Percentiles rank a stretch among this genome's conserved stretches.
Conservation (phyloP, 2,329 filamentous ascomycete species). For the Cephalotrichum gorgonifer region DNA sequence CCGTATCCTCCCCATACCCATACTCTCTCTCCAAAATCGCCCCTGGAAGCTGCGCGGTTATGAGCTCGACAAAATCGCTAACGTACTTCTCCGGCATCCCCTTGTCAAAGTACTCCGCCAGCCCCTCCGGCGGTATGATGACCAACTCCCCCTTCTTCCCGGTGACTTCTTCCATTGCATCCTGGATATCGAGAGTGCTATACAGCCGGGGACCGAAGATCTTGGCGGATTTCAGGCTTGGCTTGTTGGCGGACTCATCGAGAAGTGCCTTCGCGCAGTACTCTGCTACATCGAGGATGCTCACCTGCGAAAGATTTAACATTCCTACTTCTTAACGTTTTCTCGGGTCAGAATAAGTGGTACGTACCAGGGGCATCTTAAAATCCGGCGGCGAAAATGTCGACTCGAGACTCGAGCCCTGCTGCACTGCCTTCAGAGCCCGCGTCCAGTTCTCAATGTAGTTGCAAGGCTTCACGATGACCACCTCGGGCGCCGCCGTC, state of each 20-base stretch:
- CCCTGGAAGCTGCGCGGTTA: constrained; percentile 11
- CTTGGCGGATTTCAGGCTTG: constrained; percentile 11
- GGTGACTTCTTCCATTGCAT: constrained; percentile 15
- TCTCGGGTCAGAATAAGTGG: not conserved
- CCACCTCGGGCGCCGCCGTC: constrained; percentile 11
- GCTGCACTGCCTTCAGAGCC: constrained; percentile 7
- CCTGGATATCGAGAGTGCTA: constrained; percentile 16
- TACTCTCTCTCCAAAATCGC: constrained; percentile 15
- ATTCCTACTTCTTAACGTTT: not conserved
- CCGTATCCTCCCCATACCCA: constrained; percentile 12
- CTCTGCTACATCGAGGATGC: constrained; percentile 17
- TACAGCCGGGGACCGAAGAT: constrained; percentile 19
- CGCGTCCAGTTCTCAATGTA: constrained; percentile 12
- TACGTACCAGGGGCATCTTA: constrained; percentile 20
- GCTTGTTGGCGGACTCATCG: constrained; percentile 1
- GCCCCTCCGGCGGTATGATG: constrained; percentile 12
- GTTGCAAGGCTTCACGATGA: constrained; percentile 12
- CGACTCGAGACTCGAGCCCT: constrained; percentile 15
- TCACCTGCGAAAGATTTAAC: constrained; percentile 12
- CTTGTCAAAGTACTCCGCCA: constrained; percentile 14
- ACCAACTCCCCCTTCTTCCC: constrained; percentile 15
- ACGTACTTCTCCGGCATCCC: constrained; percentile 13
- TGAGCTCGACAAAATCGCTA: constrained; percentile 18
- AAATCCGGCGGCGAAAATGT: constrained; percentile 13
- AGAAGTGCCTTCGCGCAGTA: constrained; percentile 15